Base-by-base conservation (phyloP, 164 flowering plant genomes). In the Kalanchoe fedtschenkoi region DNA sequence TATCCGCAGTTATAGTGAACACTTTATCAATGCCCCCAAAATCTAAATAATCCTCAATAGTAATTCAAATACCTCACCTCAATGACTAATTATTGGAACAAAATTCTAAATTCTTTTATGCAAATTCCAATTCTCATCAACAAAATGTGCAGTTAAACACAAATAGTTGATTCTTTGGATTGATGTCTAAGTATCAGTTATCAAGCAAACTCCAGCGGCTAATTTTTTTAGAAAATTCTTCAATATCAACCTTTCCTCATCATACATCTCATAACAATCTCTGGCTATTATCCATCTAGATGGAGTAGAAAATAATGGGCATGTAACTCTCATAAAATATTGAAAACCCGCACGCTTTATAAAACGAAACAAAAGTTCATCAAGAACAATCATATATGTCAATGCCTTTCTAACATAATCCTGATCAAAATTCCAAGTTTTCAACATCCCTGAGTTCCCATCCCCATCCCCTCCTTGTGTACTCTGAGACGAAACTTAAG, bases 91-190 rank as follows among this genome's bases (percentile, higher is more conserved):
- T 4, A 58, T 58, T 4, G 38, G 39, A 58, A n/a, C 19, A 33
- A 58, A 58, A 7, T 58, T 58, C 26, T 30, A n/a, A 21, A 58
- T 58, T 19, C 26, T 58, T 58, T 58, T 58, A 5, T 58, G 39
- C 10, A 58, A 34, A 5, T 58, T 58, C 35, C 61, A 58, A 33
- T 58, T 37, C 19, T 33, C 16, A 34, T 58, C 61, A 33, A 58
- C n/a, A 34, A 58, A 58, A 10, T 58, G 30, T 2, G 38, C 38
- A 3, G 61, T 34, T 21, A 58, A 58, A n/a, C 26, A 19, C 34
- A 58, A 32, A 14, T 33, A 58, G 13, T 58, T 34, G 5, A 32
- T n/a, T 21, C 38, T 19, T 15, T 58, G 61, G 3, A 58, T 33
- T 34, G 61, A 58, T 30, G 61, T 33, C 61, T 38, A 58, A 33